Evolutionary conservation across 2,329 filamentous ascomycete species (phyloP), one percentile per base, ranked within the genome.

Genomic region (Beauveria brongniartii): DNA sequence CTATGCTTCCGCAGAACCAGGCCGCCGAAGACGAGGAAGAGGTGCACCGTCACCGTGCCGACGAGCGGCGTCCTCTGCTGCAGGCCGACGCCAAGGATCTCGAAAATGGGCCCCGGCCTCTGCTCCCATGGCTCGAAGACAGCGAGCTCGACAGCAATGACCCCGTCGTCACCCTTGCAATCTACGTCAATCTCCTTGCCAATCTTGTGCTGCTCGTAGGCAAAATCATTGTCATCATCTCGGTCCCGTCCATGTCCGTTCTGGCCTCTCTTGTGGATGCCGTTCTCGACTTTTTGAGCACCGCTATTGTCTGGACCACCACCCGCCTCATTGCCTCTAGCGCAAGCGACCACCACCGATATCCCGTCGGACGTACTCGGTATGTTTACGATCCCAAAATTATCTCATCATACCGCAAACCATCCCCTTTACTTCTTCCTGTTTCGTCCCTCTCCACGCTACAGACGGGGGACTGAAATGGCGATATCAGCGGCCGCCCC

Each of bases 141-240:
- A 88, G 87, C 61, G 82, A 83, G 24, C 67, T 92, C 2, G 88
- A 92, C 69, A 90, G 87, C 64, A 81, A 86, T 53, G 87, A 88
- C 62, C 85, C 82, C 18, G 84, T 96, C 54, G 91, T 97, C 54
- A 88, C 86, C n/a, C 70, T 94, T 22, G 92, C 93, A 47, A 94
- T 97, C 68, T 93, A 92, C 72, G 76, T 95, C 72, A 96, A 95
- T 70, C 82, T 95, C 54, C 75, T 82, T 24, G 92, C 91, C 62
- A 96, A 96, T 70, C 78, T 85, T 2, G 76, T 90, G 48, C 80
- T 96, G 2, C 81, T 96, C 3, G 81, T 82, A 7, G 84, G 90
- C 63, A 96, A 96, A 72, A 83, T 92, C 55, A 81, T 83, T 44
- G 91, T 94, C 56, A 86, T 92, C 46, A 70, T 91, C 40, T 83